A percentile compares a stretch with the other conserved stretches of the same genome.
These are phyloP conservation scores for Nevesoporus exiguus DNA, from an alignment of 768 basidiomycete species.

Conservation along the genomic window DNA sequence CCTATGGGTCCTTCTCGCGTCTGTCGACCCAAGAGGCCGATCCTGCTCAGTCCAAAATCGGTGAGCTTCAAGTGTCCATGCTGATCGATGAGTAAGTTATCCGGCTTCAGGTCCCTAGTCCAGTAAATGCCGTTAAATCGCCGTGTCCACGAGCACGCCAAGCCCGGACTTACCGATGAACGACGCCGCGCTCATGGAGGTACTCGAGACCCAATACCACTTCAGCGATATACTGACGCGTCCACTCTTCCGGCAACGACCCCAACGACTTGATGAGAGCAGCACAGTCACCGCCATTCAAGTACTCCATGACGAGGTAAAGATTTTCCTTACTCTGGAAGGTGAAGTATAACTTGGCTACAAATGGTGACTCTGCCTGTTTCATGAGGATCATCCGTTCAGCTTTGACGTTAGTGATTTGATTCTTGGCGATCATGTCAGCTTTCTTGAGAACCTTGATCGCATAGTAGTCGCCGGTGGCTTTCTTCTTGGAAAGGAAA, in stretches of 20 bases:
- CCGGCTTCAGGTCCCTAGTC: constrained; percentile 90
- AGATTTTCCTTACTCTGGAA: constrained; percentile 99
- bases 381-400: constrained; percentile 99
- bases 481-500: constrained; percentile 97
- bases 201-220: constrained; percentile 94
- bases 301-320: constrained; percentile 99
- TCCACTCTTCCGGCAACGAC: constrained; percentile 93
- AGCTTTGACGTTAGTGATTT: constrained; percentile 99
- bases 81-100: constrained; percentile 95
- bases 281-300: constrained; percentile 97
- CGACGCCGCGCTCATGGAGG: constrained; percentile 91
- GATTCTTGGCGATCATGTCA: constrained; percentile 99
- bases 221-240: constrained; percentile 93
- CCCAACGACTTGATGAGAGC: constrained; percentile 96
- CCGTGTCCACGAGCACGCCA: background rate
- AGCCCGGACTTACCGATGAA: constrained; percentile 77
- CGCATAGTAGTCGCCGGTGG: constrained; percentile 97
- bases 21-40: constrained; percentile 97
- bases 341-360: constrained; percentile 96
- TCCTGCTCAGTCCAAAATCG: constrained; percentile 94
- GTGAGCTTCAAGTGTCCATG: constrained; percentile 97
- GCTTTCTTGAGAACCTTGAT: constrained; percentile 99
- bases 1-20: constrained; percentile 60
- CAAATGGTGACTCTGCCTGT: constrained; percentile 96
- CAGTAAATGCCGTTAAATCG: constrained; percentile 4